Evolutionary conservation across 139 green algal genomes (phyloP).

Genomic region (Chara braunii): DNA sequence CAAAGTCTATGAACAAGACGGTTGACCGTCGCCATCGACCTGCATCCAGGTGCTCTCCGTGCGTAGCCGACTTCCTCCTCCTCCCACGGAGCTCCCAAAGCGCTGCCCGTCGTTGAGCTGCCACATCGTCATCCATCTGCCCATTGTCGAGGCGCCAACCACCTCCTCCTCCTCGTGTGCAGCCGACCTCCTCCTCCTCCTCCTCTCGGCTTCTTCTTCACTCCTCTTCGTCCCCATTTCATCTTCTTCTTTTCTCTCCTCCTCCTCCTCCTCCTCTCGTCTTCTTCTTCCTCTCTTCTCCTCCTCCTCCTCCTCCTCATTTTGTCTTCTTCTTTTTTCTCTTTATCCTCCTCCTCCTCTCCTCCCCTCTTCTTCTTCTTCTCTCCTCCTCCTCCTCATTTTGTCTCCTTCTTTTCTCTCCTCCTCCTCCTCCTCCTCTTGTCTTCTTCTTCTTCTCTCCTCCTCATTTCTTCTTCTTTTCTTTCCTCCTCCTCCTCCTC

Average conservation of each 20-base stretch:
- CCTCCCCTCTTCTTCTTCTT: slow-evolving; percentile 1
- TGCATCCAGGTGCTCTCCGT: too few species aligned
- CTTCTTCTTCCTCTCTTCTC: not conserved
- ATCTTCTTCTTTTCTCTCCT: not conserved
- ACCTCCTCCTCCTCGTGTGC: too few species aligned
- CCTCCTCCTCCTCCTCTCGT: slow-evolving; percentile 1
- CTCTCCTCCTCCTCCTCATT: not conserved
- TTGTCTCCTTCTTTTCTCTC: not conserved
- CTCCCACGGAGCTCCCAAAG: too few species aligned
- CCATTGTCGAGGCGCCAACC: too few species aligned
- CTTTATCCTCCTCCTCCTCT: not conserved
- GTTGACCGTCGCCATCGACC: too few species aligned
- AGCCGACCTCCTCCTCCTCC: too few species aligned
- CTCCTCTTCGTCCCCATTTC: not conserved
- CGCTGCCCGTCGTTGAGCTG: too few species aligned
- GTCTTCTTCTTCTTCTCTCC: too few species aligned
- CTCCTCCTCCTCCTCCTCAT: not conserved
- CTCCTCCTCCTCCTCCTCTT: not conserved
- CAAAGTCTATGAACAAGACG: too few species aligned
- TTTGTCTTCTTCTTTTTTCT: slow-evolving; percentile 3
- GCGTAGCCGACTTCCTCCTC: too few species aligned
- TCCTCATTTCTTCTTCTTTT: slow-evolving; percentile 2
- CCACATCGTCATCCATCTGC: too few species aligned
- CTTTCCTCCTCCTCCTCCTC: not conserved
- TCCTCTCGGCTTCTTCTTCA: too few species aligned